These are phyloP conservation scores for Diutina neorugosa DNA, from an alignment of 1,139 yeast species.

Conservation along the genomic window DNA sequence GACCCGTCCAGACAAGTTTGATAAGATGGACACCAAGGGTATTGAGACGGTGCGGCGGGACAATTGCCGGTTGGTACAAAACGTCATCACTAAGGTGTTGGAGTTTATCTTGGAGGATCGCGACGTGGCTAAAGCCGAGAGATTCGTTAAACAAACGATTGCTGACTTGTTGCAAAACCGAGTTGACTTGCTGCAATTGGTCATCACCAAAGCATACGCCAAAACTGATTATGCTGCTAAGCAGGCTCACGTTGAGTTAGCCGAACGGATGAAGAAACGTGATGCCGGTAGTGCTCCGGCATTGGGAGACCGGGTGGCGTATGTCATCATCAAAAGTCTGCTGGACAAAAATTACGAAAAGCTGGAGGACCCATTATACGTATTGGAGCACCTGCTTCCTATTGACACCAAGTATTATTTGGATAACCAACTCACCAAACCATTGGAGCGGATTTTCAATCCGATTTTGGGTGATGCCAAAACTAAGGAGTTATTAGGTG, in stretches of 20 bases:
- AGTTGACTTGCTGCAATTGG: slow-evolving; percentile 85
- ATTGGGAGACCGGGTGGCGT: slow-evolving; percentile 96
- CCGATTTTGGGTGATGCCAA: slow-evolving; percentile 85
- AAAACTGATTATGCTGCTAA: slow-evolving; percentile 87
- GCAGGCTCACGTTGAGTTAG: slow-evolving; percentile 94
- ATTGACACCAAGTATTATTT: slow-evolving; percentile 91
- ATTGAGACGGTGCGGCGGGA: slow-evolving; percentile 97
- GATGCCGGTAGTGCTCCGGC: slow-evolving; percentile 97
- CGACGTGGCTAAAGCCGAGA: slow-evolving; percentile 79
- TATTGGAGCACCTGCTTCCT: slow-evolving; percentile 81
- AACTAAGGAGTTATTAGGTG: slow-evolving; percentile 67
- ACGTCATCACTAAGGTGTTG: slow-evolving; percentile 85
- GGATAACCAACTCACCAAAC: slow-evolving; percentile 88
- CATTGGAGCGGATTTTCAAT: slow-evolving; percentile 84
- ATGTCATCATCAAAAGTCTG: slow-evolving; percentile 72
- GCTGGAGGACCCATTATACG: slow-evolving; percentile 93
- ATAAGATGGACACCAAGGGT: slow-evolving; percentile 97
- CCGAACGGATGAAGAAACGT: slow-evolving; percentile 91
- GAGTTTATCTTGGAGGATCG: slow-evolving; percentile 79
- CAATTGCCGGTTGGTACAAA: slow-evolving; percentile 87
- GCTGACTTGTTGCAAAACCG: slow-evolving; percentile 85
- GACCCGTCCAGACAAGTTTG: slow-evolving; percentile 84
- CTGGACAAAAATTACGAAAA: slow-evolving; percentile 88
- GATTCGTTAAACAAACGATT: slow-evolving; percentile 75
- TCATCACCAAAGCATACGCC: slow-evolving; percentile 86